phyloP scores from a whole-genome alignment of 306 rosid species.

The Vigna radiata region DNA sequence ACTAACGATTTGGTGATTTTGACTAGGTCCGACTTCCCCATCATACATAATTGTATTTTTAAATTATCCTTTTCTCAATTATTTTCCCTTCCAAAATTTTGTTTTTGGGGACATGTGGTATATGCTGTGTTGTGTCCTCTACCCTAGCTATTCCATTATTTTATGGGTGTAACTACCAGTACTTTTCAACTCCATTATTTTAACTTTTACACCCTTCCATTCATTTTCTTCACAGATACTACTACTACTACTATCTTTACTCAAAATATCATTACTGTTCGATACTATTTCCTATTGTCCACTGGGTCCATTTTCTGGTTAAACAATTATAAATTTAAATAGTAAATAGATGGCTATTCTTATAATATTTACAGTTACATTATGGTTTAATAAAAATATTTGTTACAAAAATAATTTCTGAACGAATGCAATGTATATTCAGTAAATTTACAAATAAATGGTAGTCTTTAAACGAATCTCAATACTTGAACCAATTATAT shows the following conservation, averaged over 20 bases:
- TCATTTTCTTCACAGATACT: background rate
- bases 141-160: background rate
- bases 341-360: too few relatives aligned
- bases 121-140: background rate
- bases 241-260: background rate
- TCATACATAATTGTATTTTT: too few relatives aligned
- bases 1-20: constrained; percentile 19
- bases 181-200: too few relatives aligned
- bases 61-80: background rate
- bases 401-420: too few relatives aligned
- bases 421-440: too few relatives aligned
- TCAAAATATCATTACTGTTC: background rate
- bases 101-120: background rate
- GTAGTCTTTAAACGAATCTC: too few relatives aligned
- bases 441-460: too few relatives aligned
- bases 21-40: constrained; percentile 38
- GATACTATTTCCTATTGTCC: background rate
- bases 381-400: too few relatives aligned
- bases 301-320: background rate
- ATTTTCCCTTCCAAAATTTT: background rate
- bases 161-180: background rate
- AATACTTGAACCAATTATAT: too few relatives aligned
- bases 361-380: too few relatives aligned
- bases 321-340: background rate
- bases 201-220: background rate